Percentiles rank a stretch among this genome's conserved stretches.
phyloP scores from a whole-genome alignment of 345 rosid species.

The Gynandropsis gynandra region DNA sequence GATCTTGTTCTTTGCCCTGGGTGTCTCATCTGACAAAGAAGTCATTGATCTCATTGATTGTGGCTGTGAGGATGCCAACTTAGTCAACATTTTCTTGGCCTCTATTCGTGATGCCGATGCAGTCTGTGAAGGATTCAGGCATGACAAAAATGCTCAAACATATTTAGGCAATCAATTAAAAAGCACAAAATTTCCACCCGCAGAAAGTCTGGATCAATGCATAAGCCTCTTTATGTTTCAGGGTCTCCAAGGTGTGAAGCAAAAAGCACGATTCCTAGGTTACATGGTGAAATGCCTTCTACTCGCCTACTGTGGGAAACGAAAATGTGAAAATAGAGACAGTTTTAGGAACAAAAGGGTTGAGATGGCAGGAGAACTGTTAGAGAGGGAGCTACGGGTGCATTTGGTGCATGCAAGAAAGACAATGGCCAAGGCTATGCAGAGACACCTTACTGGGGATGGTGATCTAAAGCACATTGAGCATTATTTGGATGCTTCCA shows the following conservation, averaged over 20 bases:
- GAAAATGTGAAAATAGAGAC: conserved; percentile 79
- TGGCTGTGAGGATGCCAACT: conserved; percentile 40
- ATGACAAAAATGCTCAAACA: conserved; percentile 35
- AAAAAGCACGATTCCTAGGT: conserved; percentile 79
- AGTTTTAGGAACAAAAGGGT: conserved; percentile 81
- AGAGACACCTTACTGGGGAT: conserved; percentile 68
- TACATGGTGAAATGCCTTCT: conserved; percentile 87
- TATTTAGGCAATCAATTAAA: conserved; percentile 34
- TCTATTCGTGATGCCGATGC: conserved; percentile 68
- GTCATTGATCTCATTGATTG: conserved; percentile 52
- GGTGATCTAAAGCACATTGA: conserved; percentile 53
- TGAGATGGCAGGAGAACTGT: conserved; percentile 78
- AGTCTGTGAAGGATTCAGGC: conserved; percentile 46
- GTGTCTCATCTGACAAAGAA: conserved; percentile 70
- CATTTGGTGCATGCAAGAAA: conserved; percentile 68
- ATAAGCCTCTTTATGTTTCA: conserved; percentile 60
- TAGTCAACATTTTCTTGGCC: conserved; percentile 49
- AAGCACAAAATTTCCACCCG: conserved; percentile 65
- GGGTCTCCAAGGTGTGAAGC: conserved; percentile 39
- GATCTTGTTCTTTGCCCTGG: conserved; percentile 80
- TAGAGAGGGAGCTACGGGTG: conserved; percentile 75
- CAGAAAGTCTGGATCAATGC: conserved; percentile 51
- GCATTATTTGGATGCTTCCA: conserved; percentile 81
- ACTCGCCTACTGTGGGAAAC: conserved; percentile 54
- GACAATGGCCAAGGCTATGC: conserved; percentile 66